Evolutionary conservation across 2,329 filamentous ascomycete genomes (phyloP), one percentile per base, ranked within the genome.

Genomic region (Helotiales sp.): DNA sequence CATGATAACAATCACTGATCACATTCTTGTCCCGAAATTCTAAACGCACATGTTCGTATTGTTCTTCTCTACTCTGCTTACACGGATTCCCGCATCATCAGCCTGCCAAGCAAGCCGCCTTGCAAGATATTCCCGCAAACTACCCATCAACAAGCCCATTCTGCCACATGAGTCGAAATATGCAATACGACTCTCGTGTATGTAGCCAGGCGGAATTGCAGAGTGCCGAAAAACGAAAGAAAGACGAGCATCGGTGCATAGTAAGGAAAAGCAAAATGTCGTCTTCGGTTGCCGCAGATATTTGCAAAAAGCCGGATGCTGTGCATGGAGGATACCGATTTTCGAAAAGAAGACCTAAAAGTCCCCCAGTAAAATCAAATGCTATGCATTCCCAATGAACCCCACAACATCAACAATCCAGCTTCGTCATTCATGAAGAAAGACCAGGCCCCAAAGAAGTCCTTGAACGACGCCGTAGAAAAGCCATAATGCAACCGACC

Each of bases 401-500:
- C 40, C 10, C 10, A 9, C 52, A 62, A 55, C 56, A 50, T 34
- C 52, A 54, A 59, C 33, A 33, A 46, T 44, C 55, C 55, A 51
- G 55, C 51, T 55, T 57, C 49, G 33, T 63, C 53, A 49, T 55
- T 51, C 55, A 38, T 54, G 50, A 57, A 61, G 34, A 22, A 52
- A 52, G 49, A 46, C 50, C 40, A 48, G 25, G 44, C 42, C 52
- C 30, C 46, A 54, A 31, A 34, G 22, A 55, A 53, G 52, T 55
- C 49, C 55, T 51, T 60, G 10, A 49, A 59, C 52, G 58, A 65
- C 65, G 61, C 63, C 60, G 19, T 52, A 50, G 42, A 63, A 63
- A 59, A 65, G 50, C 59, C 59, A 47, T 51, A 64, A 69, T 67
- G 61, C 65, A 66, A 52, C 65, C 66, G 54, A 60, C 56, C 62